Evolutionary conservation across 2,329 filamentous ascomycete genomes (phyloP).

Genomic region (Scedosporium minutisporum): DNA sequence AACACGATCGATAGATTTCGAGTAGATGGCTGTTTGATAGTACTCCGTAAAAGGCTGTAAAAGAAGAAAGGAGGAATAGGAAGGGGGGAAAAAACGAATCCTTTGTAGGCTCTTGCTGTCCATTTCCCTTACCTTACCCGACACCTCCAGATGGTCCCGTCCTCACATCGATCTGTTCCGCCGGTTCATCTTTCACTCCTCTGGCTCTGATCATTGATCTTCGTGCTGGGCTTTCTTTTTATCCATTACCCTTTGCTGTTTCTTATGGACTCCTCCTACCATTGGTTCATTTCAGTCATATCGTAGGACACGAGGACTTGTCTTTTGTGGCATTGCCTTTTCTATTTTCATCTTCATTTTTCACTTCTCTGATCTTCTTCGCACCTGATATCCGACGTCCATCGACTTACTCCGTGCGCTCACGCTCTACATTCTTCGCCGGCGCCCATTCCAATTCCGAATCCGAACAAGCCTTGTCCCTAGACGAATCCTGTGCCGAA

Average conservation of each 20-base stretch:
- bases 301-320: neutral
- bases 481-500: no score
- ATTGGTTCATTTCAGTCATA: neutral
- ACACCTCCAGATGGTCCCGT: neutral
- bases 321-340: neutral
- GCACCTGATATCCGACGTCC: neutral
- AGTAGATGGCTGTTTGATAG: neutral
- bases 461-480: no score
- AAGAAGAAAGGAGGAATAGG: neutral
- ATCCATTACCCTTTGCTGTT: neutral
- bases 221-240: conserved; percentile 2
- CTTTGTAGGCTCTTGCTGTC: neutral
- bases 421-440: no score
- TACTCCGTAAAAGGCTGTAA: neutral
- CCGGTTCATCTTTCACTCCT: neutral
- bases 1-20: neutral
- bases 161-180: conserved; percentile 1
- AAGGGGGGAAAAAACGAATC: neutral
- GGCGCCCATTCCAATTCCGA: no score
- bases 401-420: no score
- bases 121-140: neutral
- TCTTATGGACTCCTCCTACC: neutral
- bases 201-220: conserved; percentile 4
- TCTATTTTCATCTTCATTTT: neutral
- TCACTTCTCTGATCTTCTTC: neutral